phyloP scores from a whole-genome alignment of 345 rosid genomes.

The Salix viminalis region DNA sequence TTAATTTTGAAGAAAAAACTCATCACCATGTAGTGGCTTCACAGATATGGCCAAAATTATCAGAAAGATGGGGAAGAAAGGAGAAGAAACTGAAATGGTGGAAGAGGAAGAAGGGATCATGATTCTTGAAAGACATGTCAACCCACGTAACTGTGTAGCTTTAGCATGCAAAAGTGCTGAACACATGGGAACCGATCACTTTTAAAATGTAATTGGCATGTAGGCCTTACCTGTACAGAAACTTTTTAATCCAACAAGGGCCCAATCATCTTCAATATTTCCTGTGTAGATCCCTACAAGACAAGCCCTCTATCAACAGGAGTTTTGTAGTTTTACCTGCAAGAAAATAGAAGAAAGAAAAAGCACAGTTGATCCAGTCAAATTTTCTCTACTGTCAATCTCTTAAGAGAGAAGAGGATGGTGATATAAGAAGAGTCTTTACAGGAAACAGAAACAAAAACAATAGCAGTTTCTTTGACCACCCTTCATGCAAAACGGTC shows the following conservation, averaged over 20 bases:
- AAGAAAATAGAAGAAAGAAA: not conserved
- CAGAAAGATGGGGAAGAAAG: not conserved
- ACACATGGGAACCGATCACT: not conserved
- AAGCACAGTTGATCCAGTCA: conserved; percentile 3
- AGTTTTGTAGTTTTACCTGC: conserved; percentile 22
- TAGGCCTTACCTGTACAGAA: conserved; percentile 25
- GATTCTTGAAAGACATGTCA: not conserved
- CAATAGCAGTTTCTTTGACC: conserved; percentile 5
- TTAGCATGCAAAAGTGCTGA: conserved; percentile 16
- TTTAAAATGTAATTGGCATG: conserved; percentile 18
- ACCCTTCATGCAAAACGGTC: not conserved
- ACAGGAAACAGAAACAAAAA: conserved; percentile 16
- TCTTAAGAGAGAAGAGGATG: not conserved
- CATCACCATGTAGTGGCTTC: not conserved
- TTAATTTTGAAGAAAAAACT: not conserved
- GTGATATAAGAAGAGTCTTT: conserved; percentile 7
- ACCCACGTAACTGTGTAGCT: not conserved
- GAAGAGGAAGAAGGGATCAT: conserved; percentile 3
- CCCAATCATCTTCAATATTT: conserved; percentile 38
- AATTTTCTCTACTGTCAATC: conserved; percentile 7
- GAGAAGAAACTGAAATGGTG: not conserved
- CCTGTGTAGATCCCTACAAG: conserved; percentile 12
- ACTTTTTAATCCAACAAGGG: conserved; percentile 28
- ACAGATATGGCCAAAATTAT: not conserved
- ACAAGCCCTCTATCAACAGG: conserved; percentile 19